Evolutionary conservation across 768 basidiomycete genomes (phyloP), one percentile per base, ranked within the genome.

Genomic region (Pulveroboletus sp.): DNA sequence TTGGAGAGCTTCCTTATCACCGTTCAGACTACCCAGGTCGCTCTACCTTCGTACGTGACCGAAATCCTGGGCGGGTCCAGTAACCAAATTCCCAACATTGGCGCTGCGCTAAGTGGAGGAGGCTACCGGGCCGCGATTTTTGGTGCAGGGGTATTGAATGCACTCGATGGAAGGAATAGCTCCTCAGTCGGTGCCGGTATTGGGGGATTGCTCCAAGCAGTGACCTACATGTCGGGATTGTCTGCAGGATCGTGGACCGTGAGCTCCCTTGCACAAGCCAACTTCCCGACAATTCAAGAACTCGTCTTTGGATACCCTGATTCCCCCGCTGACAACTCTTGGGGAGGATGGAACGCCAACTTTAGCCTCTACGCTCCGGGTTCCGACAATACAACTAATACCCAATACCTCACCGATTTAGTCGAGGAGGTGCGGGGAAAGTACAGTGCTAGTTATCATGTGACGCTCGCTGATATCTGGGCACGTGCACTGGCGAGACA

Each of bases 81-180:
- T 24, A 24, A 48, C 0, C 43, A 63, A n/a, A 51, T 62, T 0
- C 76, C 76, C 4, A 71, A 57, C 17, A 57, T 80, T 6, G 78
- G 72, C 0, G 76, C 81, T 45, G 80, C 81, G 0, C 61, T 73
- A 21, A 78, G 76, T 24, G 83, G 83, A 14, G 83, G 83, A 8
- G 76, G 80, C 0, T 75, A 78, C 43, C 66, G 82, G 11, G 83
- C 82, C 0, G 77, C 79, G 5, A 68, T 79, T 8, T 77, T 75
- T 44, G 76, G 74, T 37, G 81, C 76, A 4, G 82, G 79, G 1
- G 70, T 80, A 17, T 55, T 77, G 42, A 70, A 69, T n/a, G 70
- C 74, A 0, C 54, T 80, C 36, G 79, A 84, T 57, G 77, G 68
- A 33, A 64, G 78, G 26, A 82, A 81, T 44, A 38, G 60, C 1